These are phyloP conservation scores for Aspergillus latus DNA, from an alignment of 2,329 filamentous ascomycete species.

Conservation along the genomic window DNA sequence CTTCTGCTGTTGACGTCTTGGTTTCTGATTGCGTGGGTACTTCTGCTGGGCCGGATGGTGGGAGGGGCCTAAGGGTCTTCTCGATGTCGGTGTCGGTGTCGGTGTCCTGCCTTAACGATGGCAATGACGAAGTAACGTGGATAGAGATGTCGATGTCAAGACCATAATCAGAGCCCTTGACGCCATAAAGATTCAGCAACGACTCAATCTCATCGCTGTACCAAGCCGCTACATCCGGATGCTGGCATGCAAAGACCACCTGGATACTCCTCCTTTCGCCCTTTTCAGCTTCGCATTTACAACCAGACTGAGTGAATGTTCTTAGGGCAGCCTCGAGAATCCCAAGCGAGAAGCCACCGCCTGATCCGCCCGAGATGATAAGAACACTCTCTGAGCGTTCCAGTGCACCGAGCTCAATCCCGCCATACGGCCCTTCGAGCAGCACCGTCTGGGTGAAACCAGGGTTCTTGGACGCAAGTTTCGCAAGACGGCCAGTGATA, in stretches of 20 bases:
- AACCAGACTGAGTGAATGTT: background rate
- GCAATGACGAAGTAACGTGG: constrained; percentile 16
- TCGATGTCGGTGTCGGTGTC: background rate
- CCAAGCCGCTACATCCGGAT: constrained; percentile 12
- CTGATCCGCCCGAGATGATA: constrained; percentile 57
- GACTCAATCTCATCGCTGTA: constrained; percentile 11
- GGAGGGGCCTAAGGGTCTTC: background rate
- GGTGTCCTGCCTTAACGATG: background rate
- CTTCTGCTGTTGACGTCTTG: background rate
- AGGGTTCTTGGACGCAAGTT: constrained; percentile 40
- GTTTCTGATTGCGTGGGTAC: background rate
- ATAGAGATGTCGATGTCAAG: constrained; percentile 18
- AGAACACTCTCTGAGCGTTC: constrained; percentile 46
- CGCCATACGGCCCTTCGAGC: constrained; percentile 61
- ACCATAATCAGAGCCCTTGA: background rate
- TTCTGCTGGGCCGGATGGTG: background rate
- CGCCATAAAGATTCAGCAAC: background rate
- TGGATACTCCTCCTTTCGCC: background rate
- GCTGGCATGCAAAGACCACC: constrained; percentile 18
- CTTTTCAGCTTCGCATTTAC: background rate
- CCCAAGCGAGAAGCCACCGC: constrained; percentile 54
- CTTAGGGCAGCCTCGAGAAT: constrained; percentile 46
- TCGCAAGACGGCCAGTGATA: constrained; percentile 50
- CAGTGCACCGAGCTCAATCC: constrained; percentile 37
- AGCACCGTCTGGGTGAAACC: constrained; percentile 46